These are phyloP conservation scores for Pyricularia sp. DNA, from an alignment of 2,329 filamentous ascomycete genomes.

Conservation along the genomic window DNA sequence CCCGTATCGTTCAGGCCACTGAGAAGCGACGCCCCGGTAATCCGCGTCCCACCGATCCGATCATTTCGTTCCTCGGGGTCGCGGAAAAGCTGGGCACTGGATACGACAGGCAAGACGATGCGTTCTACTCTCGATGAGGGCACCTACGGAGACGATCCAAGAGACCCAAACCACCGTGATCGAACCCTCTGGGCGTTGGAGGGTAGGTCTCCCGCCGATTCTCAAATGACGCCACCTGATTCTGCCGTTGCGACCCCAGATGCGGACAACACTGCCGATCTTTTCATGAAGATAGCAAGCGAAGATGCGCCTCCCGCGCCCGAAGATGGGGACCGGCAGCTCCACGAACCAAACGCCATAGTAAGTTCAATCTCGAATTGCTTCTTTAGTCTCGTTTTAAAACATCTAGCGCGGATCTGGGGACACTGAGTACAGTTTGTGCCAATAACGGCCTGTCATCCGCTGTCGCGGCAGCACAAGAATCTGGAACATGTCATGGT, in stretches of 20 bases:
- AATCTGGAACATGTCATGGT: background rate
- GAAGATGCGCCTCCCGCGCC: slow-evolving; percentile 36
- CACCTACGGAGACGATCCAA: slow-evolving; percentile 19
- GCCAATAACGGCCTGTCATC: background rate
- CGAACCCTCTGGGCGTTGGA: slow-evolving; percentile 42
- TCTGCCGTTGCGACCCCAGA: slow-evolving; percentile 27
- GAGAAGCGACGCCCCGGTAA: slow-evolving; percentile 19
- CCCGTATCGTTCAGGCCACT: slow-evolving; percentile 42
- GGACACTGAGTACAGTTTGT: background rate
- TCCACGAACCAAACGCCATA: slow-evolving; percentile 28
- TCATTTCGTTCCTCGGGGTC: slow-evolving; percentile 47
- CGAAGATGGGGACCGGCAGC: slow-evolving; percentile 21
- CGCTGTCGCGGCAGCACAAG: background rate
- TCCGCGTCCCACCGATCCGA: slow-evolving; percentile 41
- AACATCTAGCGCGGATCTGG: slow-evolving; percentile 6
- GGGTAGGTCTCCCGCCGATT: slow-evolving; percentile 26
- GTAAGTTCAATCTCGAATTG: slow-evolving; percentile 29
- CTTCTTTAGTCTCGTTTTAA: slow-evolving; percentile 5
- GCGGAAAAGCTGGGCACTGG: slow-evolving; percentile 42
- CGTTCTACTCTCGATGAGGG: slow-evolving; percentile 32
- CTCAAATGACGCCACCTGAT: slow-evolving; percentile 30
- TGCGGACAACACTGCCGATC: slow-evolving; percentile 45
- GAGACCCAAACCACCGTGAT: slow-evolving; percentile 36
- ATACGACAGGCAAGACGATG: slow-evolving; percentile 31
- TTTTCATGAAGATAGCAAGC: slow-evolving; percentile 49